phyloP scores from a whole-genome alignment of 2,329 filamentous ascomycete genomes.

The Akanthomyces muscarius region DNA sequence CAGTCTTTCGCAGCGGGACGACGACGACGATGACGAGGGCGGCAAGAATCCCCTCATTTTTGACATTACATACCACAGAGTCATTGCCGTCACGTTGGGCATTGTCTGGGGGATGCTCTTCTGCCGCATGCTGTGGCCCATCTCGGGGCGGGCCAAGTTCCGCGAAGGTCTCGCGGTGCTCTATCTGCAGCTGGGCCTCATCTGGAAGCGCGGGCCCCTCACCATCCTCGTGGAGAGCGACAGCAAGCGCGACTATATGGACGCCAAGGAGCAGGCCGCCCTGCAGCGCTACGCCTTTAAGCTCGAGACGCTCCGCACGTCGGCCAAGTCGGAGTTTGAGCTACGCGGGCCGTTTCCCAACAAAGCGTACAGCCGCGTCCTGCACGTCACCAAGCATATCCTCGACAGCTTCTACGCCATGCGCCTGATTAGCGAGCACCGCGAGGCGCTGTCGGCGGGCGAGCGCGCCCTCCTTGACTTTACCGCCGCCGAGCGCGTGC shows the following conservation, averaged over 20 bases:
- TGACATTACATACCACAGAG: constrained; percentile 83
- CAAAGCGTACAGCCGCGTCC: constrained; percentile 66
- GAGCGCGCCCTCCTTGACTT: constrained; percentile 77
- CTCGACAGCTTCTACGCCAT: constrained; percentile 94
- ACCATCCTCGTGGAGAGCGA: constrained; percentile 63
- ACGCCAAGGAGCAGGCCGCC: constrained; percentile 79
- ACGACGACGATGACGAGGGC: constrained; percentile 81
- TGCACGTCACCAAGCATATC: constrained; percentile 76
- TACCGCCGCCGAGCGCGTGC: constrained; percentile 72
- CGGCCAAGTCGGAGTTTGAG: constrained; percentile 83
- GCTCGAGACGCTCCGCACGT: constrained; percentile 66
- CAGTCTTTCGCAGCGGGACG: constrained; percentile 74
- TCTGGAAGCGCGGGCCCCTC: constrained; percentile 92
- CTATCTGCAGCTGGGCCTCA: constrained; percentile 89
- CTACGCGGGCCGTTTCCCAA: constrained; percentile 82
- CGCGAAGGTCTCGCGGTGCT: constrained; percentile 86
- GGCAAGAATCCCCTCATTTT: constrained; percentile 78
- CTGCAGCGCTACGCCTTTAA: constrained; percentile 76
- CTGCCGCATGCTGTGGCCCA: constrained; percentile 88
- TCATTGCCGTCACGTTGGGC: constrained; percentile 79
- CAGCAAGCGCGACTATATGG: constrained; percentile 67
- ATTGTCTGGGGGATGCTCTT: constrained; percentile 91
- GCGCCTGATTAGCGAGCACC: constrained; percentile 85
- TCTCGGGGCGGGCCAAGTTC: constrained; percentile 82
- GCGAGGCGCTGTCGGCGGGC: constrained; percentile 68